Conservation (phyloP, 805 yeast species). For the Lipomyces anomalus region DNA sequence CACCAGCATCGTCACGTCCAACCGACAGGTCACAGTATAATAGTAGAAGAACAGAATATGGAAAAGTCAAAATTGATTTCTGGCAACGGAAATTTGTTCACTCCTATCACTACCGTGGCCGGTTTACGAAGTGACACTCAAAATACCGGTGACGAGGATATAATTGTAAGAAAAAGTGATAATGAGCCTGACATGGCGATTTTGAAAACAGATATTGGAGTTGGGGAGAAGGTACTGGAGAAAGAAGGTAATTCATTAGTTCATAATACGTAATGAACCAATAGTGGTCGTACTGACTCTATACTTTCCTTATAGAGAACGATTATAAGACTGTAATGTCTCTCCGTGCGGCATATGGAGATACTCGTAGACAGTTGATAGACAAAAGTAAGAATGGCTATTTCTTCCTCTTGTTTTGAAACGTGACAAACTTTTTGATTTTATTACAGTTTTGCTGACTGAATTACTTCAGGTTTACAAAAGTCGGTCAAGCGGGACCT, state of each 20-base stretch:
- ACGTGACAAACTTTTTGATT: neutral
- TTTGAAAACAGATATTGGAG: conserved; percentile 11
- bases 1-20: too few relatives aligned
- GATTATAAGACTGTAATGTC: conserved; percentile 11
- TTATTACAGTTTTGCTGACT: conserved; percentile 2
- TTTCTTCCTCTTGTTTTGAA: neutral
- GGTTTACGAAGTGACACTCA: too few relatives aligned
- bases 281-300: neutral
- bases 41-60: too few relatives aligned
- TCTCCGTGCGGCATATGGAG: conserved; percentile 6
- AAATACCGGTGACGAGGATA: too few relatives aligned
- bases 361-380: conserved; percentile 2
- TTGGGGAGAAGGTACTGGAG: conserved; percentile 14
- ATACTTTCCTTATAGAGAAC: conserved; percentile 3
- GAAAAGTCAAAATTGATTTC: too few relatives aligned
- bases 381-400: conserved; percentile 6
- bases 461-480: conserved; percentile 9
- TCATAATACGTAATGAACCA: neutral
- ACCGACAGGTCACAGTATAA: too few relatives aligned
- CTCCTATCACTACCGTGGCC: too few relatives aligned
- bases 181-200: conserved; percentile 17
- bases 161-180: conserved; percentile 15
- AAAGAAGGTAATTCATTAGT: conserved; percentile 10
- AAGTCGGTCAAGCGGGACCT: conserved; percentile 14
- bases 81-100: too few relatives aligned